These are phyloP conservation scores for Solidago caesia DNA, from an alignment of 129 eudicot genomes.

Conservation along the genomic window DNA sequence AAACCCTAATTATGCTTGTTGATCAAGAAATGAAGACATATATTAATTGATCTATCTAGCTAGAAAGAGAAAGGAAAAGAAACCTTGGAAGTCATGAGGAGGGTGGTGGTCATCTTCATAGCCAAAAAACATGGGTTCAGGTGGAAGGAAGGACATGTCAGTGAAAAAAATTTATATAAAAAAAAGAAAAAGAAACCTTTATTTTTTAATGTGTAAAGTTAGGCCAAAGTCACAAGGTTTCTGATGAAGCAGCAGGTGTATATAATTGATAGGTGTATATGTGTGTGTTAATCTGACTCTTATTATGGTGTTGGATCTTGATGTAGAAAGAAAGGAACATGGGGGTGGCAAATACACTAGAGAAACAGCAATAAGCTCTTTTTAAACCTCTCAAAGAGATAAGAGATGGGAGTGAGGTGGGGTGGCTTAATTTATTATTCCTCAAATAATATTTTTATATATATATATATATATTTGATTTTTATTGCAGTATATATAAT, in stretches of 20 bases:
- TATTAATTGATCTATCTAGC: conserved; percentile 12
- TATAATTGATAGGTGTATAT: conserved; percentile 28
- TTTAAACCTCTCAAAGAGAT: conserved; percentile 41
- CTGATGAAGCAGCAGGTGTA: conserved; percentile 22
- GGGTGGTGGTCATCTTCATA: conserved; percentile 53
- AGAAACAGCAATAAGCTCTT: conserved; percentile 44
- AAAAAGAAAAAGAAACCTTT: conserved; percentile 9
- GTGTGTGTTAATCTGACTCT: conserved; percentile 24
- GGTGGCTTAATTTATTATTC: not conserved
- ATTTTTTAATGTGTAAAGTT: conserved; percentile 28
- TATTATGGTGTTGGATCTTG: conserved; percentile 46
- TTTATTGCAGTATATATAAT: conserved; percentile 14
- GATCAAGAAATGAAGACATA: conserved; percentile 27
- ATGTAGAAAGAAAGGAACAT: conserved; percentile 46
- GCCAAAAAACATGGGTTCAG: conserved; percentile 62
- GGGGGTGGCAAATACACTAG: conserved; percentile 57
- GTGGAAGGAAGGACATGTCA: conserved; percentile 56
- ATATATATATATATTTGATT: conserved; percentile 29
- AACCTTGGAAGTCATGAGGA: conserved; percentile 75
- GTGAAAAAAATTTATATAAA: conserved; percentile 14
- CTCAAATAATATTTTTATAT: conserved; percentile 8
- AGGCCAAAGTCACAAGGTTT: conserved; percentile 34
- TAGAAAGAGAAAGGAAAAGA: conserved; percentile 4
- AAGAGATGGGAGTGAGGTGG: conserved; percentile 35
- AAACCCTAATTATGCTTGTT: conserved; percentile 16